phyloP scores from a whole-genome alignment of 129 eudicot species.

The Calendula officinalis region DNA sequence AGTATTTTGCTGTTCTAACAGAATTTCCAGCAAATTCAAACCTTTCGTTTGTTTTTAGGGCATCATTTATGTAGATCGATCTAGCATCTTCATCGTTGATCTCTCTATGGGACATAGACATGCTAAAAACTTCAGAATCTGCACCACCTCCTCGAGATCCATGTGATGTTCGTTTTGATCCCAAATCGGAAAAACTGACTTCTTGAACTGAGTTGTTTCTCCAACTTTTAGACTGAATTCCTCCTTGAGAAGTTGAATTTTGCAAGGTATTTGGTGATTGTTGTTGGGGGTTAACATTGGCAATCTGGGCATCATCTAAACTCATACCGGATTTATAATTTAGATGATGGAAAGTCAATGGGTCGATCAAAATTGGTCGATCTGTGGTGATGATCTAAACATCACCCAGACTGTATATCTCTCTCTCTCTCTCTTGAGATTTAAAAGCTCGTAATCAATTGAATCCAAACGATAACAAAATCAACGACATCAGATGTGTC shows the following conservation, averaged over 20 bases:
- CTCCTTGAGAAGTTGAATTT: too few relatives aligned
- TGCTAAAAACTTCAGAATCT: conserved; percentile 60
- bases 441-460: conserved; percentile 18
- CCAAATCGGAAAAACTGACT: conserved; percentile 27
- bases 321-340: conserved; percentile 45
- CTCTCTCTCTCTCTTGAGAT: conserved; percentile 11
- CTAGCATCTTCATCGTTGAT: conserved; percentile 87
- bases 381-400: conserved; percentile 54
- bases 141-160: conserved; percentile 64
- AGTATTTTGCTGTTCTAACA: conserved; percentile 74
- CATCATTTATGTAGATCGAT: conserved; percentile 64
- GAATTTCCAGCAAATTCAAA: conserved; percentile 88
- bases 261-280: too few relatives aligned
- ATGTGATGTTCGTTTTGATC: conserved; percentile 48
- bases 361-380: conserved; percentile 41
- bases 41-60: conserved; percentile 66
- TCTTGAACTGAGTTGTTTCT: conserved; percentile 46
- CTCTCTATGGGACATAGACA: conserved; percentile 80
- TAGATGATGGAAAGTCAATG: conserved; percentile 35
- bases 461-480: conserved; percentile 1
- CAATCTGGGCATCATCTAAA: conserved; percentile 42
- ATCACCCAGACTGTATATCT: conserved; percentile 38
- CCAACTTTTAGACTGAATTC: conserved; percentile 35
- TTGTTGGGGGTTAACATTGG: conserved; percentile 26
- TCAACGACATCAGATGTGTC: conserved; percentile 3